Base-by-base conservation (phyloP, 345 rosid genomes). In the Gossypium herbaceum region DNA sequence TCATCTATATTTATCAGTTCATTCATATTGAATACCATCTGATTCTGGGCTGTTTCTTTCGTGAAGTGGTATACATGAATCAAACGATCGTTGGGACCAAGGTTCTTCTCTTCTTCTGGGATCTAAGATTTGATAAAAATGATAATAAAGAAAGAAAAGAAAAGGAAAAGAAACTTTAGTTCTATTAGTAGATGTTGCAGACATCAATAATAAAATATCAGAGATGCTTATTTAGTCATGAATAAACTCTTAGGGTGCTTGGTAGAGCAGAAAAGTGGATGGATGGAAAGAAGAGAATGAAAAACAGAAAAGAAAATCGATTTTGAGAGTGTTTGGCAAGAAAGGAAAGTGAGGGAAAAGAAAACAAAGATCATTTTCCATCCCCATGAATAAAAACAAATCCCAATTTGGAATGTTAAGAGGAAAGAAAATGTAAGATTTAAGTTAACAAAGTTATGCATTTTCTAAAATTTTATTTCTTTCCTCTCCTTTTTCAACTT, bases 61-160 rank as follows among this genome's bases (percentile, higher is more conserved):
- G 83, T 85, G 71, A 93, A 94, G 84, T 94, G 99, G 78, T 94
- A 92, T 51, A 94, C 98, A 68, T 93, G 98, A 76, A 94, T 90
- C 81, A 94, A 82, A 59, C 98, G 96, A 82, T 89, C 97, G 54
- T 80, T 83, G 1, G 94, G 91, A 75, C 94, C 95, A 44, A 94
- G 86, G 77, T 88, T 85, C 83, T 90, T 94, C 85, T 92, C 95
- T 78, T 94, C 97, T 20, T 92, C 95, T 11, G 98, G 98, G 67
- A 92, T 82, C 98, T 94, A 84, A 77, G 58, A 76, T 48, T 60
- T 27, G 62, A 80, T 22, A 75, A 48, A 59, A 68, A 43, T 34
- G 41, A 34, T 34, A 34, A 34, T 4, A 34, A 34, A 6, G 22
- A 34, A 34, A 1, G 7, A 34, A 34, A 34, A 34, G 39, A 34